Evolutionary conservation across 768 basidiomycete species (phyloP), one percentile per base, ranked within the genome.

Genomic region (Punctularia strigosozonata): DNA sequence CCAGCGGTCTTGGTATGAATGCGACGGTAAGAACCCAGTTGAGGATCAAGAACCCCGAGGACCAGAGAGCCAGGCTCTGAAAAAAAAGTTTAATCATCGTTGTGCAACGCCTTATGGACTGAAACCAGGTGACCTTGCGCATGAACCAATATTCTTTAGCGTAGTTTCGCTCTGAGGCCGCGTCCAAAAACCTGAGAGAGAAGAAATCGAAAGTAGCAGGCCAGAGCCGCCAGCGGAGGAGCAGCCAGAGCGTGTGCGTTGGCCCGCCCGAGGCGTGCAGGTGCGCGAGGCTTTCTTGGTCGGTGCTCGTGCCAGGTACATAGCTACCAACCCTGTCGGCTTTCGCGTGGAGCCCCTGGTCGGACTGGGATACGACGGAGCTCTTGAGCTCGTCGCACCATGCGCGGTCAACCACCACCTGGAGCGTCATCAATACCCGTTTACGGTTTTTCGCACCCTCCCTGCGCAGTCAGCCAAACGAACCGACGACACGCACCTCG

Each of bases 371-470:
- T 33, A 52, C 55, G 18, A 69, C 58, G 30, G 65, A 54, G 17
- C 69, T 70, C 37, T 64, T 75, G 52, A 68, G 71, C 43, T 70
- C 63, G 40, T 75, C 74, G 2, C 68, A 61, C 80, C 79, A 82
- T 23, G 66, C 59, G 34, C 81, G 69, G 55, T 87, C 83, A 13
- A 87, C 83, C 17, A 87, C 74, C 15, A 85, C 72, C 56, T 76
- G n/a, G n/a, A n/a, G n/a, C n/a, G n/a, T n/a, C n/a, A n/a, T n/a
- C n/a, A n/a, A n/a, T n/a, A n/a, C n/a, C n/a, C n/a, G n/a, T n/a
- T n/a, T n/a, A n/a, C n/a, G n/a, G n/a, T n/a, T n/a, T n/a, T n/a
- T n/a, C n/a, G n/a, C n/a, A n/a, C n/a, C n/a, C n/a, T n/a, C n/a
- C n/a, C n/a, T n/a, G n/a, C n/a, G n/a, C n/a, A n/a, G n/a, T n/a